Percentiles rank a stretch among this genome's conserved stretches.
phyloP scores from a whole-genome alignment of 148 eudicot genomes.

The Rheum nobile region DNA sequence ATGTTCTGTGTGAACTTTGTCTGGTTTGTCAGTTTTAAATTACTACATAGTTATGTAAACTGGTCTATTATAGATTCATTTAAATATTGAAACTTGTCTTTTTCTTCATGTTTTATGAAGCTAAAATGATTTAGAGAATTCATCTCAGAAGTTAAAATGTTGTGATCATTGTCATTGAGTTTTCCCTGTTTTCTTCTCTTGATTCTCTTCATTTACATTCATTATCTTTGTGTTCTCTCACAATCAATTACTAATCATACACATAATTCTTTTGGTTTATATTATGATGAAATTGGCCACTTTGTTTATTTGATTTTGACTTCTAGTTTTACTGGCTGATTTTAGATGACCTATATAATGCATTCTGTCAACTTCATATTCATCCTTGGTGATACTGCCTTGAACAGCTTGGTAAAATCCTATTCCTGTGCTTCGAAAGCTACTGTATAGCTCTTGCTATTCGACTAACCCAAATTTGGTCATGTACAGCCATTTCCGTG shows the following conservation, averaged over 20 bases:
- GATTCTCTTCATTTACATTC: neutral
- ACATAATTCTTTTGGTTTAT: neutral
- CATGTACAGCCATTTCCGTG: conserved; percentile 42
- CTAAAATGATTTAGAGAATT: neutral
- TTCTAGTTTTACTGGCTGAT: neutral
- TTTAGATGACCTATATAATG: conserved; percentile 40
- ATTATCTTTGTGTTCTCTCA: neutral
- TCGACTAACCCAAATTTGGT: neutral
- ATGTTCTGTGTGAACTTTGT: neutral
- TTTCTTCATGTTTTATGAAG: neutral
- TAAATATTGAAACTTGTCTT: neutral
- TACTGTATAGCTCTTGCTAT: neutral
- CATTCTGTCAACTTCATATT: conserved; percentile 47
- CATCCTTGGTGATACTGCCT: conserved; percentile 49
- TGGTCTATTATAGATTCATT: neutral
- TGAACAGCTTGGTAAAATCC: conserved; percentile 44
- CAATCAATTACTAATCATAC: neutral
- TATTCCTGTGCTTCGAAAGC: neutral
- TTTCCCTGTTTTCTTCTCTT: neutral
- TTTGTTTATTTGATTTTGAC: neutral
- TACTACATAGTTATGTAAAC: neutral
- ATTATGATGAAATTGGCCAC: neutral
- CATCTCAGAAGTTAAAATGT: neutral
- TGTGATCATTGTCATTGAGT: neutral
- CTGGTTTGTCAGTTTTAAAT: neutral